Conservation (phyloP, 148 eudicot genomes). For the Cornus controversa region DNA sequence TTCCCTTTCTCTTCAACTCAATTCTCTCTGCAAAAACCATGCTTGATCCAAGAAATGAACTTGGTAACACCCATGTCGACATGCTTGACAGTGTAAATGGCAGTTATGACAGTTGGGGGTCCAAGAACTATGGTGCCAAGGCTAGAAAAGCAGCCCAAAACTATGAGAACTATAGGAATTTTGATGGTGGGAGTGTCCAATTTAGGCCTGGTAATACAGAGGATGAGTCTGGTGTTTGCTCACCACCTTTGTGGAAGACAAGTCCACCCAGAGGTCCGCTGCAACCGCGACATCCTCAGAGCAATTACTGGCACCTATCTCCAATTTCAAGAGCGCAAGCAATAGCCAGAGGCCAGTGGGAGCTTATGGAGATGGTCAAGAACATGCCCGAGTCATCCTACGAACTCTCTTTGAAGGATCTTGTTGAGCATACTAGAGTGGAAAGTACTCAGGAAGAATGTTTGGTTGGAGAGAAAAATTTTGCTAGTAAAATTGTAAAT, state of each 20-base stretch:
- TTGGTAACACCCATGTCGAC: no score
- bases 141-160: no score
- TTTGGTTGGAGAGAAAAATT: slow-evolving; percentile 27
- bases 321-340: slow-evolving; percentile 57
- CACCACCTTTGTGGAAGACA: slow-evolving; percentile 72
- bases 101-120: no score
- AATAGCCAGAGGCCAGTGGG: slow-evolving; percentile 67
- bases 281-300: slow-evolving; percentile 9
- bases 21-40: no score
- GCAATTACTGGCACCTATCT: slow-evolving; percentile 29
- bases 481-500: neutral
- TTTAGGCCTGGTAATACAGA: no score
- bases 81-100: no score
- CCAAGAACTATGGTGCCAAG: no score
- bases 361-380: slow-evolving; percentile 81
- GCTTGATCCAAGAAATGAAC: no score
- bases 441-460: slow-evolving; percentile 21
- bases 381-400: slow-evolving; percentile 74
- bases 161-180: no score
- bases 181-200: no score
- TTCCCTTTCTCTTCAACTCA: no score
- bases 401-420: slow-evolving; percentile 68
- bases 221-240: slow-evolving; percentile 23
- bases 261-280: slow-evolving; percentile 27
- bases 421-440: slow-evolving; percentile 45